Percentiles rank a stretch among this genome's conserved stretches.
Conservation (phyloP, 371 early-diverging fungal species). For the Vairimorpha necatrix region DNA sequence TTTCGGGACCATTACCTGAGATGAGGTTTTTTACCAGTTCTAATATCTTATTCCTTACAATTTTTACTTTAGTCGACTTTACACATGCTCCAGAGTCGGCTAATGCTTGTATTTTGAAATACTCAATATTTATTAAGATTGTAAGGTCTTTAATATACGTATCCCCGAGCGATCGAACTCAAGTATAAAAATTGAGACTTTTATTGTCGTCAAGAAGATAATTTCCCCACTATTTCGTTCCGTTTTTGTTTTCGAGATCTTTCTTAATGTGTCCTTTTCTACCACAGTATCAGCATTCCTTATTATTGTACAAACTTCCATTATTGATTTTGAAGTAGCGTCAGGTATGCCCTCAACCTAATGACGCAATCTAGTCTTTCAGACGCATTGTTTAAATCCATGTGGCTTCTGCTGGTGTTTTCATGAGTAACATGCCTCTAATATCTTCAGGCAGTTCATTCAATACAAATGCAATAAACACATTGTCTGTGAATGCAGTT, state of each 20-base stretch:
- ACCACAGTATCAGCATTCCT: not conserved
- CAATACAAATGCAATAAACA: not conserved
- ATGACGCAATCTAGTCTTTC: not conserved
- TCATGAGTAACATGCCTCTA: not conserved
- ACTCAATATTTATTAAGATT: not conserved
- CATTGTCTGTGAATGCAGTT: not conserved
- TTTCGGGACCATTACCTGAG: not conserved
- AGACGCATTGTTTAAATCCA: not conserved
- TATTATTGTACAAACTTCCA: not conserved
- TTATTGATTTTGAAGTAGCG: not conserved
- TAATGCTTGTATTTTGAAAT: not conserved
- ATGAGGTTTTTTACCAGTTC: not conserved
- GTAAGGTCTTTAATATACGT: not conserved
- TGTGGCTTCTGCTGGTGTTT: not conserved
- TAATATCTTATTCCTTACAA: not conserved
- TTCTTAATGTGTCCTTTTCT: not conserved
- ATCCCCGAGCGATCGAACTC: not conserved
- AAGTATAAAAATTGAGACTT: not conserved
- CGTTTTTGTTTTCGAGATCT: not conserved
- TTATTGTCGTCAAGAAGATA: not conserved
- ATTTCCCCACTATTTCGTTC: not conserved
- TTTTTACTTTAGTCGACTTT: not conserved
- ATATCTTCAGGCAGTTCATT: not conserved
- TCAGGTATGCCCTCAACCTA: not conserved
- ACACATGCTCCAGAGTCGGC: slow-evolving; percentile 1